These are phyloP conservation scores for Kwoniella sp. DNA, from an alignment of 768 basidiomycete species.

Conservation along the genomic window DNA sequence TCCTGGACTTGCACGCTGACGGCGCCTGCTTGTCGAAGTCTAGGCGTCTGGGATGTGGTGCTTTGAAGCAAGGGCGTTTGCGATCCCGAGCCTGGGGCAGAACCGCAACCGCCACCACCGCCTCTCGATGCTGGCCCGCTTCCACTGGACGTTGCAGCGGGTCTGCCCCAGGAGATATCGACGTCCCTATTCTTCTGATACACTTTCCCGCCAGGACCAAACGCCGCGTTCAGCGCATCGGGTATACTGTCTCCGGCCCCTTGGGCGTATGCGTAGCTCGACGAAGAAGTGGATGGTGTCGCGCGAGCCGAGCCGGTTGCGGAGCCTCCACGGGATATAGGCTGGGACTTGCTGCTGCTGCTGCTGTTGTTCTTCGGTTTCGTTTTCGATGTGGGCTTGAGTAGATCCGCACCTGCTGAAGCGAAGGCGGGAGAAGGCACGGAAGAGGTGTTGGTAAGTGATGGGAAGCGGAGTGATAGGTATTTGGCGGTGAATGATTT, in stretches of 20 bases:
- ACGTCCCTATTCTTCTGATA: conserved; percentile 50
- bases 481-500: conserved; percentile 47
- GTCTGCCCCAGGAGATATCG: conserved; percentile 24
- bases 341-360: neutral
- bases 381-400: conserved; percentile 2
- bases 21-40: conserved; percentile 20
- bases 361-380: neutral
- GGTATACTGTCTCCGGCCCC: conserved; percentile 10
- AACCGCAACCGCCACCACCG: neutral
- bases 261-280: neutral
- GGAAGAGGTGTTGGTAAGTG: conserved; percentile 15
- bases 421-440: neutral
- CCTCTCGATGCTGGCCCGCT: neutral
- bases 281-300: neutral
- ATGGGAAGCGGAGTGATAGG: conserved; percentile 42
- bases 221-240: conserved; percentile 36
- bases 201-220: conserved; percentile 45
- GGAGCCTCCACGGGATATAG: conserved; percentile 5
- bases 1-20: conserved; percentile 21
- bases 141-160: neutral
- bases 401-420: neutral
- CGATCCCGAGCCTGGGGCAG: conserved; percentile 10
- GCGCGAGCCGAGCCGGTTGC: conserved; percentile 1
- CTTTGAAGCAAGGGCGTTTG: conserved; percentile 20
- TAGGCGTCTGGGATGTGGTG: neutral